A percentile compares a stretch with the other conserved stretches of the same genome.
These are phyloP conservation scores for Helichrysum umbraculigerum DNA, from an alignment of 129 eudicot species.

Conservation along the genomic window DNA sequence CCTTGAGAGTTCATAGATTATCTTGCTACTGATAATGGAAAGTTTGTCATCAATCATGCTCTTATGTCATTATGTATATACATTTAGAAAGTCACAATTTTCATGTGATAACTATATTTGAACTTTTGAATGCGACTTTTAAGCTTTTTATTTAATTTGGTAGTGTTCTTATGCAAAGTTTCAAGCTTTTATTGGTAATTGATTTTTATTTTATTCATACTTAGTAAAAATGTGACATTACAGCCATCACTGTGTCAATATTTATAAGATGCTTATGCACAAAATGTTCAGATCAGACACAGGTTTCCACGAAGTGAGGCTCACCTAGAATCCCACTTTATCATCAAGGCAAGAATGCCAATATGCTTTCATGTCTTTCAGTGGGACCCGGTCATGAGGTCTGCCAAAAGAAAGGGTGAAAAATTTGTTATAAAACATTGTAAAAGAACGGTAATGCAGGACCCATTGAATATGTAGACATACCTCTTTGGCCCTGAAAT, in stretches of 20 bases:
- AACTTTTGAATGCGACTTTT: no score
- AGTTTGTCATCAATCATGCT: no score
- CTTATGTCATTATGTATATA: no score
- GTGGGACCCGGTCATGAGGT: conserved; percentile 93
- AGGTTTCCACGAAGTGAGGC: conserved; percentile 17
- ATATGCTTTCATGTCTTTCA: conserved; percentile 92
- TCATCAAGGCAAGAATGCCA: conserved; percentile 93
- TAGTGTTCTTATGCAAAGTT: no score
- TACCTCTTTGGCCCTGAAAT: conserved; percentile 97
- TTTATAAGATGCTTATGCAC: not conserved
- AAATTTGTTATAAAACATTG: not conserved
- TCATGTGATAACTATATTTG: no score
- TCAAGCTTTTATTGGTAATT: no score
- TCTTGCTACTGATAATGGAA: no score
- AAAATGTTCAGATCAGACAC: not conserved
- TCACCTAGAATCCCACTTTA: conserved; percentile 92
- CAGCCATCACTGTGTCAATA: not conserved
- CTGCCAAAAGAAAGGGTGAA: conserved; percentile 39
- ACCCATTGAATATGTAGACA: conserved; percentile 15
- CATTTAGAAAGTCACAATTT: no score
- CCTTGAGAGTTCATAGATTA: no score
- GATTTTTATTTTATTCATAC: no score
- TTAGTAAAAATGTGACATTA: not conserved
- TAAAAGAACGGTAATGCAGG: conserved; percentile 6
- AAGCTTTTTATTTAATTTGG: no score